phyloP scores from a whole-genome alignment of 192 early-diverging fungal genomes.

The Dimargaris xerosporica region DNA sequence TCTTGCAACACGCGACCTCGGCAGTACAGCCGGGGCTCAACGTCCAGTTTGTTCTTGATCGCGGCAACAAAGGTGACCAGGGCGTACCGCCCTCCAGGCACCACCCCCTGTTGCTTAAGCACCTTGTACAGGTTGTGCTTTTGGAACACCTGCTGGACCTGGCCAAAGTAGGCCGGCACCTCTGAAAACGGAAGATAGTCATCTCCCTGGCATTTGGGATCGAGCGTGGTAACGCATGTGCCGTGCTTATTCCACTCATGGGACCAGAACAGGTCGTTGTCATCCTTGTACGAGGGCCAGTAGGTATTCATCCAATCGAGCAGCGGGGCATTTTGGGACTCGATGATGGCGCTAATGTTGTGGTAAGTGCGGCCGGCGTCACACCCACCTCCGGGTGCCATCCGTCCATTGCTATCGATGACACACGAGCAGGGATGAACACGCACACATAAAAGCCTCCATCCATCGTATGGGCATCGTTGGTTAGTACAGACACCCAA shows the following conservation, averaged over 20 bases:
- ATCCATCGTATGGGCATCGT: too few relatives aligned
- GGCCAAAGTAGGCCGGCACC: not conserved
- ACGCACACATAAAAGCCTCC: too few relatives aligned
- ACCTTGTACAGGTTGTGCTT: not conserved
- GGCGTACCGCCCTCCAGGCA: not conserved
- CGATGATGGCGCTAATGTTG: constrained; percentile 31
- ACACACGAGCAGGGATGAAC: too few relatives aligned
- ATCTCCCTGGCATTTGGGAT: constrained; percentile 36
- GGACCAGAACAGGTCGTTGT: constrained; percentile 64
- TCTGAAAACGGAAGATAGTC: not conserved
- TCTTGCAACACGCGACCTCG: not conserved
- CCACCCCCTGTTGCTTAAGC: not conserved
- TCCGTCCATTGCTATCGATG: too few relatives aligned
- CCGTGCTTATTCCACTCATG: constrained; percentile 78
- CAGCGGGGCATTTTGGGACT: constrained; percentile 14
- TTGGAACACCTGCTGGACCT: not conserved
- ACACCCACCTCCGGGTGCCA: constrained; percentile 27
- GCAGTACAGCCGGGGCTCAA: not conserved
- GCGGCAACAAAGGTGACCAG: not conserved
- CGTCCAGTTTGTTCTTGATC: not conserved
- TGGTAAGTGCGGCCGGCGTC: constrained; percentile 41
- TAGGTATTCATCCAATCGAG: constrained; percentile 38
- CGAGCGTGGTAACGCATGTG: constrained; percentile 51
- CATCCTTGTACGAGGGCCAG: constrained; percentile 55
- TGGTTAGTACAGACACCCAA: too few relatives aligned